Conservation (phyloP, 2,329 filamentous ascomycete genomes). For the Ophiostoma montium region DNA sequence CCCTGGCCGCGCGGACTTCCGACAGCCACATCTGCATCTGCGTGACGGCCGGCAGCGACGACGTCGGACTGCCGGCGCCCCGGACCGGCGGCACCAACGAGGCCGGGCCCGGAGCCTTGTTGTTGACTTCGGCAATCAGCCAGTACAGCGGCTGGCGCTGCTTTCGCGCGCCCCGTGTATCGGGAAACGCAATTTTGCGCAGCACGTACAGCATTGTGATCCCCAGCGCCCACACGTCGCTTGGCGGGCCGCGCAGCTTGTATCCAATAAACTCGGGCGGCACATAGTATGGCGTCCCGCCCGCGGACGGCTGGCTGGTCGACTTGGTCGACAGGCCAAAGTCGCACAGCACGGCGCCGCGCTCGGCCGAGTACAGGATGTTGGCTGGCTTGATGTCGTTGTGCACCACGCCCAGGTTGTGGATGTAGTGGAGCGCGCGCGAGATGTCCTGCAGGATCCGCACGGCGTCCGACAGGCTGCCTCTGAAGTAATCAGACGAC, state of each 20-base stretch:
- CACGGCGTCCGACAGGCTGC: conserved; percentile 32
- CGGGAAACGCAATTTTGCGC: conserved; percentile 40
- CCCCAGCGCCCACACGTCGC: conserved; percentile 46
- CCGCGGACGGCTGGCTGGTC: conserved; percentile 21
- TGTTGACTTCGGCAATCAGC: conserved; percentile 42
- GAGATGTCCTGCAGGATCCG: conserved; percentile 41
- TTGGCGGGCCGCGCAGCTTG: conserved; percentile 37
- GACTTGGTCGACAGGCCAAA: conserved; percentile 39
- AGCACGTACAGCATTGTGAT: conserved; percentile 47
- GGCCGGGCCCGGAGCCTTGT: conserved; percentile 11
- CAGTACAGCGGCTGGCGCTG: conserved; percentile 40
- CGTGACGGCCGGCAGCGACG: conserved; percentile 23
- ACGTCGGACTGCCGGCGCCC: not conserved
- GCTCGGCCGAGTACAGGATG: conserved; percentile 43
- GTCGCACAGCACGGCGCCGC: conserved; percentile 46
- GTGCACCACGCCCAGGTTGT: conserved; percentile 38
- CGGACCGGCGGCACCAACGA: conserved; percentile 14
- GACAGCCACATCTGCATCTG: conserved; percentile 44
- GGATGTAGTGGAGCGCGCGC: conserved; percentile 40
- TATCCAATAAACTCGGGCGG: conserved; percentile 45
- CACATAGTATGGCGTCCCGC: conserved; percentile 48
- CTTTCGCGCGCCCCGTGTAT: conserved; percentile 33
- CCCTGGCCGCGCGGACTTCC: conserved; percentile 36
- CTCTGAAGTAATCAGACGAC: conserved; percentile 36
- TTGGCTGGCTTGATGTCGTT: conserved; percentile 51